These are phyloP conservation scores for Stereocaulon alpinum DNA, from an alignment of 495 filamentous ascomycete species.

Conservation along the genomic window DNA sequence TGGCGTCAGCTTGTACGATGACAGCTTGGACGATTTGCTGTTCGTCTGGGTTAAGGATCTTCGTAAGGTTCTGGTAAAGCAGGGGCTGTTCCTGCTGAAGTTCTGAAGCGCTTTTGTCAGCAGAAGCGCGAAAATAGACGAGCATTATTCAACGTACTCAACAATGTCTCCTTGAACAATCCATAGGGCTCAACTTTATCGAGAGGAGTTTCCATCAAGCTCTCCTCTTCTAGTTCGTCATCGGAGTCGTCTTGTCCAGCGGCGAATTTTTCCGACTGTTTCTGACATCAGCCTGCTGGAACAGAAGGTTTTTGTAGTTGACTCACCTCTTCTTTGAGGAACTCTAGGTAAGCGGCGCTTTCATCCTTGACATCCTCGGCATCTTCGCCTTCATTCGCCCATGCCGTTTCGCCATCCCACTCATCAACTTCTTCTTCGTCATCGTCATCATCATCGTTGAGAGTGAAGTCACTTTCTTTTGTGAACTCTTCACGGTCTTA, in stretches of 20 bases:
- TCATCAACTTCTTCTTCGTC: constrained; percentile 67
- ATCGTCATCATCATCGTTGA: constrained; percentile 53
- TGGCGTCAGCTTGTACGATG: constrained; percentile 66
- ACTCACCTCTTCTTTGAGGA: constrained; percentile 77
- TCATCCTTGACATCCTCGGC: constrained; percentile 74
- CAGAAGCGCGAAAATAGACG: not conserved
- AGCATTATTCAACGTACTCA: constrained; percentile 53
- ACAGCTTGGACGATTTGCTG: constrained; percentile 71
- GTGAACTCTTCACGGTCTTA: constrained; percentile 83
- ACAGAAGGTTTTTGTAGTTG: not conserved
- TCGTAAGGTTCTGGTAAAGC: constrained; percentile 71
- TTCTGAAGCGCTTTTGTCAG: constrained; percentile 36
- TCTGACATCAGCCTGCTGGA: constrained; percentile 15
- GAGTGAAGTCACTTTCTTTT: constrained; percentile 72
- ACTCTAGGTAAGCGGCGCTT: constrained; percentile 88
- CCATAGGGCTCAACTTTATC: constrained; percentile 92
- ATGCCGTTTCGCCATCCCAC: constrained; percentile 52
- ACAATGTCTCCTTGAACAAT: constrained; percentile 67
- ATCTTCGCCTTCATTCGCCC: constrained; percentile 62
- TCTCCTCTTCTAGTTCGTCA: constrained; percentile 85
- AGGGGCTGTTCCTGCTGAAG: constrained; percentile 85
- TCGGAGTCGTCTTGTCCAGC: constrained; percentile 65
- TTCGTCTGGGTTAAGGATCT: constrained; percentile 69
- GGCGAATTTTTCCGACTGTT: constrained; percentile 71
- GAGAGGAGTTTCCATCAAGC: constrained; percentile 81